A percentile compares a stretch with the other conserved stretches of the same genome.
Conservation (phyloP, 164 flowering plant species). For the Hamamelis virginiana region DNA sequence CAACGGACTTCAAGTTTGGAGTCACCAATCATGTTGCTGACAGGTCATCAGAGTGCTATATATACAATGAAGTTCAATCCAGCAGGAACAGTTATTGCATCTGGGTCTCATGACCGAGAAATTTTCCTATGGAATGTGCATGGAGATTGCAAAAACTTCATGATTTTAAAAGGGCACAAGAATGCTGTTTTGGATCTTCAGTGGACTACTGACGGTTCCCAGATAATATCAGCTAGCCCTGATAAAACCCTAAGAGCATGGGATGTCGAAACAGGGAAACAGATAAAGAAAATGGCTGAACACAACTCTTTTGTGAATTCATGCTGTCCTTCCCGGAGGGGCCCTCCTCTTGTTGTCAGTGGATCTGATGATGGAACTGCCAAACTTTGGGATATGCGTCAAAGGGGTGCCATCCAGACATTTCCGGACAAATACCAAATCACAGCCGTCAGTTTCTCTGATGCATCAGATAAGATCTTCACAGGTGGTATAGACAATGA, state of each 20-base stretch:
- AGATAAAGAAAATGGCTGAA: constrained; percentile 92
- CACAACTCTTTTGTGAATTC: constrained; percentile 91
- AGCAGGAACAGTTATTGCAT: constrained; percentile 80
- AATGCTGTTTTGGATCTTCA: constrained; percentile 93
- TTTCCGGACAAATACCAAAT: constrained; percentile 95
- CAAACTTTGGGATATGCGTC: constrained; percentile 96
- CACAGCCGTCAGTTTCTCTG: constrained; percentile 90
- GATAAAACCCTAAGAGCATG: constrained; percentile 95
- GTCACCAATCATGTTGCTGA: constrained; percentile 85
- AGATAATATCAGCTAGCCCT: constrained; percentile 93
- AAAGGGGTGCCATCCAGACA: constrained; percentile 91
- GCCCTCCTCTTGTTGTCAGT: constrained; percentile 94
- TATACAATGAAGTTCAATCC: constrained; percentile 98
- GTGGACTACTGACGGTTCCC: constrained; percentile 96
- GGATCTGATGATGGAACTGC: constrained; percentile 99
- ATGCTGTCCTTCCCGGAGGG: constrained; percentile 89
- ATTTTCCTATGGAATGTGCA: constrained; percentile 90
- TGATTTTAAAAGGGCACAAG: constrained; percentile 96
- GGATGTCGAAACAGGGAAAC: constrained; percentile 98
- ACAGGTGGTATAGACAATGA: constrained; percentile 92
- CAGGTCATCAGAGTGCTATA: constrained; percentile 91
- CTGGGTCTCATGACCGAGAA: constrained; percentile 94
- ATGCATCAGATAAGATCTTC: constrained; percentile 93
- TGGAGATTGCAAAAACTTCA: constrained; percentile 95
- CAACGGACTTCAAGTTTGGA: constrained; percentile 85